These are phyloP conservation scores for Lipomyces spencermartinsiae DNA, from an alignment of 805 yeast genomes.

Conservation along the genomic window DNA sequence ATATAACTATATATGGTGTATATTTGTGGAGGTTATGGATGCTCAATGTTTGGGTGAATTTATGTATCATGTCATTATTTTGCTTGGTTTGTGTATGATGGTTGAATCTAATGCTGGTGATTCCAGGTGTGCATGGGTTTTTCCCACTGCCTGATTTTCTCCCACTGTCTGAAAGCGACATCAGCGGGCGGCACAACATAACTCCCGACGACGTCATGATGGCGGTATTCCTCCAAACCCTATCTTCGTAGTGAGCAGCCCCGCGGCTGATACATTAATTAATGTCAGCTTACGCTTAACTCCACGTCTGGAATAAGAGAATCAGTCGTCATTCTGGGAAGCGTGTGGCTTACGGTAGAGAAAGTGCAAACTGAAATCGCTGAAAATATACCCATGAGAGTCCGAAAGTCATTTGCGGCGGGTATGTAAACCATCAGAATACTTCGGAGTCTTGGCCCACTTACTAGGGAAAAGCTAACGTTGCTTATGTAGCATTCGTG, in stretches of 20 bases:
- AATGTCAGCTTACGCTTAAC: no score
- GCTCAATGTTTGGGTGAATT: neutral
- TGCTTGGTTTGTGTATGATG: neutral
- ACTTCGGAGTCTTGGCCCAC: neutral
- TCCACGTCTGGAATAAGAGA: no score
- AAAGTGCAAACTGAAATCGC: neutral
- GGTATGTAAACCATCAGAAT: conserved; percentile 33
- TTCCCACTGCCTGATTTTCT: no score
- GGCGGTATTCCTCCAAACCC: no score
- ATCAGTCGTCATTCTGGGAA: neutral
- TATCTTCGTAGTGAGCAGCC: no score
- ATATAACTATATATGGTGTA: neutral
- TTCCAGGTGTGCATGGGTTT: no score
- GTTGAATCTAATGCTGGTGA: neutral
- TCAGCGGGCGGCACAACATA: no score
- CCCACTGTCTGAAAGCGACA: no score
- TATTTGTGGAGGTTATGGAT: neutral
- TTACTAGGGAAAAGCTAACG: neutral
- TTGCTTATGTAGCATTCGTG: conserved; percentile 38
- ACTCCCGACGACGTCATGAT: no score
- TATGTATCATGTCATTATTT: neutral
- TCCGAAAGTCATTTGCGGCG: conserved; percentile 42
- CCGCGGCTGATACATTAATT: no score
- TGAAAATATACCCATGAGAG: conserved; percentile 38
- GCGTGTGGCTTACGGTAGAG: neutral